Percentiles rank a stretch among this genome's conserved stretches.
Evolutionary conservation across 2,329 filamentous ascomycete species (phyloP).

Genomic region (Cercospora sojina): DNA sequence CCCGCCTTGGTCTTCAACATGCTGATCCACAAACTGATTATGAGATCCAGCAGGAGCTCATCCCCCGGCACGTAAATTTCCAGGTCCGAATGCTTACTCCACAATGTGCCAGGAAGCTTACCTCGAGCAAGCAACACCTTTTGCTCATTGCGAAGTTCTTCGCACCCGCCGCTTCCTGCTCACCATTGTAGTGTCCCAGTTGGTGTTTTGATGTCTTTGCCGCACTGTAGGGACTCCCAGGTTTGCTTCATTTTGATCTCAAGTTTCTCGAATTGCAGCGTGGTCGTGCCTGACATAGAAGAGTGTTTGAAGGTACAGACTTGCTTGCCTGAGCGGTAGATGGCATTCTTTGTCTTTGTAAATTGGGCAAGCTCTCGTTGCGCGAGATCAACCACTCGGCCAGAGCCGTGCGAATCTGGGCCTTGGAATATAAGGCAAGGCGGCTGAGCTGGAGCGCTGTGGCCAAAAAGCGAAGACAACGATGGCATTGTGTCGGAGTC

Average conservation of each 20-base stretch:
- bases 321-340: neutral
- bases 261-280: neutral
- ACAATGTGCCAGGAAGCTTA: neutral
- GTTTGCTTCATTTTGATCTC: neutral
- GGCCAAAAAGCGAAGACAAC: neutral
- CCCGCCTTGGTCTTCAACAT: neutral
- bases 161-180: neutral
- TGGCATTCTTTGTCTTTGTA: neutral
- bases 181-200: neutral
- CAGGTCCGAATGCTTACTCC: neutral
- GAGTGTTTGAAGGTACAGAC: neutral
- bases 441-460: neutral
- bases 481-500: neutral
- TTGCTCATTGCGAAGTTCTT: neutral
- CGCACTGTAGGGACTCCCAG: neutral
- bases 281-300: neutral
- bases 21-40: neutral
- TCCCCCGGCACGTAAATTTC: neutral
- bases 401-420: neutral
- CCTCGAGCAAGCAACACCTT: neutral
- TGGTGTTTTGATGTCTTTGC: neutral
- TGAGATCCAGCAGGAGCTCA: neutral
- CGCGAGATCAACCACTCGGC: neutral
- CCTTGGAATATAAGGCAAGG: neutral
- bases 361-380: neutral